Evolutionary conservation across 257 asterid species (phyloP).

Genomic region (Penstemon newberryi): DNA sequence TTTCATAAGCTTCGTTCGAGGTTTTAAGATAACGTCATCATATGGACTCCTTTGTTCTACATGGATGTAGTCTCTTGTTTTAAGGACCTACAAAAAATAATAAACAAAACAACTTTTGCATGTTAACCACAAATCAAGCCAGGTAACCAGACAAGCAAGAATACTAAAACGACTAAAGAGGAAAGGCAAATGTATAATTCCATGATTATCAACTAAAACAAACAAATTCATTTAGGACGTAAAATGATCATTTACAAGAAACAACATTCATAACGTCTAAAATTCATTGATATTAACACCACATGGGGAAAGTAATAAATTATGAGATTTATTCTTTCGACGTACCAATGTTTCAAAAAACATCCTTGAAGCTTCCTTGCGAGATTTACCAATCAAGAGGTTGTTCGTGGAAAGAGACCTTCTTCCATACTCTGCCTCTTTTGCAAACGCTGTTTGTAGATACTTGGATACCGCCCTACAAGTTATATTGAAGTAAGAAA

Average conservation of each 20-base stretch:
- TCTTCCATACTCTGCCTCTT: conserved; percentile 67
- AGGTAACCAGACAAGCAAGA: neutral
- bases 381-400: conserved; percentile 73
- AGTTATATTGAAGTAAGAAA: conserved; percentile 7
- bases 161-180: neutral
- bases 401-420: conserved; percentile 60
- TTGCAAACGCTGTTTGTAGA: conserved; percentile 65
- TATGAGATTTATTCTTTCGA: neutral
- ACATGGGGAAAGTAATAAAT: neutral
- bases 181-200: neutral
- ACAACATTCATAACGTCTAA: neutral
- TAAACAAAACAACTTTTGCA: neutral
- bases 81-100: conserved; percentile 51
- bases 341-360: conserved; percentile 91
- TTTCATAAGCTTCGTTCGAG: conserved; percentile 58
- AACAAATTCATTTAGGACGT: neutral
- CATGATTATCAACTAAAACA: too few relatives aligned
- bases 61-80: conserved; percentile 71
- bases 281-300: conserved; percentile 8
- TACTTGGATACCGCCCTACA: conserved; percentile 91
- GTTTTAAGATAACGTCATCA: conserved; percentile 49
- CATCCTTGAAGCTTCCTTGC: conserved; percentile 97
- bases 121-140: neutral
- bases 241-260: neutral
- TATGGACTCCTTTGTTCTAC: conserved; percentile 57